These are phyloP conservation scores for Ampelocalamus luodianensis DNA, from an alignment of 176 grass and related monocot species.

Conservation along the genomic window DNA sequence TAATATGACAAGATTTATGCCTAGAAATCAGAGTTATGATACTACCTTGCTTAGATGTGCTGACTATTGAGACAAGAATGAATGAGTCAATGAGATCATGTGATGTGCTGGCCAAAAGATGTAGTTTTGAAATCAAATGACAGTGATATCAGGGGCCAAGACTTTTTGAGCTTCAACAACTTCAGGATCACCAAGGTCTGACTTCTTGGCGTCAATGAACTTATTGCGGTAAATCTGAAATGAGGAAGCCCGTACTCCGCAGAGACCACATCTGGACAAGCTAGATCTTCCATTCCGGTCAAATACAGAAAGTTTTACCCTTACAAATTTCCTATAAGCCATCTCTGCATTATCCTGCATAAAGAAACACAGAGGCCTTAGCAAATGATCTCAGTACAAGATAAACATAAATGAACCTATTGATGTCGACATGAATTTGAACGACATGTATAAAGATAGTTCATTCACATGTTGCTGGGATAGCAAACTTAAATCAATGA, in stretches of 20 bases:
- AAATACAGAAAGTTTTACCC: slow-evolving; percentile 53
- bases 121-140: slow-evolving; percentile 13
- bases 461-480: background rate
- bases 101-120: slow-evolving; percentile 11
- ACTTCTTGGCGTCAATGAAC: slow-evolving; percentile 55
- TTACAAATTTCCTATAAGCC: slow-evolving; percentile 76
- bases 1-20: slow-evolving; percentile 35
- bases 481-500: background rate
- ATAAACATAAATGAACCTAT: background rate
- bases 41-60: background rate
- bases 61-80: background rate
- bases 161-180: slow-evolving; percentile 72
- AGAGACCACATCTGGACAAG: slow-evolving; percentile 80
- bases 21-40: slow-evolving; percentile 17
- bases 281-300: slow-evolving; percentile 53
- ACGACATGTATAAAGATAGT: background rate
- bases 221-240: slow-evolving; percentile 71
- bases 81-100: background rate
- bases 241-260: slow-evolving; percentile 65
- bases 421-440: background rate
- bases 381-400: slow-evolving; percentile 8
- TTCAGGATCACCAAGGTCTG: slow-evolving; percentile 44
- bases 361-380: slow-evolving; percentile 24
- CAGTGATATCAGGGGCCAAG: background rate
- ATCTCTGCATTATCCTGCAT: slow-evolving; percentile 78